Evolutionary conservation across 352 stramenopile genomes (phyloP), one percentile per base, ranked within the genome.

Genomic region (Phytophthora macrochlamydospora): DNA sequence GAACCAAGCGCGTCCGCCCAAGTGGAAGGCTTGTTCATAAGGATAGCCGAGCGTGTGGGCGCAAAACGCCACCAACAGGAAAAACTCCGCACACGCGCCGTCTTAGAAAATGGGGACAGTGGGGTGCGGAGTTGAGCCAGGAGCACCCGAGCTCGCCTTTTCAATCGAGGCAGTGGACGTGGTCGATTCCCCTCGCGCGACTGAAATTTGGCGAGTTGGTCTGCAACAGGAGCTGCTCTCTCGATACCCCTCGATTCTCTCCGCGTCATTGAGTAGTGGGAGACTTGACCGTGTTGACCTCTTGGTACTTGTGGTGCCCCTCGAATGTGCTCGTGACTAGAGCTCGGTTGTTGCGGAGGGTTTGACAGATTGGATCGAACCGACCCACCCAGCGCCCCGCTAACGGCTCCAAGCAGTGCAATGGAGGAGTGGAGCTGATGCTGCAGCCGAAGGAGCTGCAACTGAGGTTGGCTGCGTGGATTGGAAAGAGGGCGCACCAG

Each of bases 21-120:
- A 24, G 8, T 70, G 51, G 52, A 84, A 84, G 8, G 71, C 78
- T 24, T 76, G 55, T n/a, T 69, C 62, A 43, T 72, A 84, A 2
- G 78, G 78, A 14, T 74, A 72, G 40, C 70, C 73, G 9, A 77
- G 51, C 14, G 71, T 59, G 38, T 79, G 60, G 14, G 73, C 37
- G 14, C 60, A 59, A 9, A 78, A 76, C 0, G 69, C 45, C 3
- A 64, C 0, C 8, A 75, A 12, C 32, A 84, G 13, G 1, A 76
- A 7, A 56, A 56, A 1, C 63, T 78, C 2, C 78, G 71, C 6
- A 69, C 24, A 5, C 59, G 65, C 3, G 73, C 74, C 4, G 46
- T 49, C 32, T 44, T 49, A 1, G 62, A 69, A 35, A 59, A 76
- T 7, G 69, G 74, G 12, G 53, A 75, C 11, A 67, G 1, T 0